Base-by-base conservation (phyloP, 164 flowering plant genomes). In the Umbellularia californica region DNA sequence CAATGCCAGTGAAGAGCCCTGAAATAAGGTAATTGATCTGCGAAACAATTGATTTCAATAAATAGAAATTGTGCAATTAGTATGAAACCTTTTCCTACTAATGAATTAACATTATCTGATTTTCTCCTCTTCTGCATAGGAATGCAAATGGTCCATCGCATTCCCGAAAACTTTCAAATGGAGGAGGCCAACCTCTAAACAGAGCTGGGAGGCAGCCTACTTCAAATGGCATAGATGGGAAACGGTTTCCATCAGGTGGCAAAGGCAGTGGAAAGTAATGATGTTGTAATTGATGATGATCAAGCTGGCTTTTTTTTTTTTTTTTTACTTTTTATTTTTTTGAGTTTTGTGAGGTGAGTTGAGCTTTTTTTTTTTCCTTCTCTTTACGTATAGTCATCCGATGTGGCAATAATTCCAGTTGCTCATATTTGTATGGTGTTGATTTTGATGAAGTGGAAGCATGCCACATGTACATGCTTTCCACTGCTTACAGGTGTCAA, bases 191-290 rank as follows among this genome's bases (percentile, higher is more conserved):
- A 20, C 73, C 81, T 55, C 52, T 70, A 11, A 75, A 78, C 9
- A 75, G 87, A 68, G 80, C 25, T 19, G 88, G 85, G 70, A 86
- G 89, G 83, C 92, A 83, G 76, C 80, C 80, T 22, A 75, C 68
- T 75, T 67, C 90, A 65, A 28, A 52, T 25, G 77, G 69, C 58
- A 76, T 79, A 60, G 96, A 89, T 30, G 84, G 77, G 47, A 94
- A 91, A 74, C 87, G 96, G 15, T 41, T 19, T 24, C 6, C 68
- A 23, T 58, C 72, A 11, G 50, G 52, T 63, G 69, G 69, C 51
- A 89, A 82, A 82, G 88, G 84, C 27, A 85, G 65, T 70, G 88
- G 89, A 75, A 90, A 88, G 80, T 90, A 86, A 68, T 20, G n/a
- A 73, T 6, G 19, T 41, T 62, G 58, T 23, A 71, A 23, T 17